Evolutionary conservation across 2,329 filamentous ascomycete species (phyloP), one percentile per base, ranked within the genome.

Genomic region (Verticillium nonalfalfae): DNA sequence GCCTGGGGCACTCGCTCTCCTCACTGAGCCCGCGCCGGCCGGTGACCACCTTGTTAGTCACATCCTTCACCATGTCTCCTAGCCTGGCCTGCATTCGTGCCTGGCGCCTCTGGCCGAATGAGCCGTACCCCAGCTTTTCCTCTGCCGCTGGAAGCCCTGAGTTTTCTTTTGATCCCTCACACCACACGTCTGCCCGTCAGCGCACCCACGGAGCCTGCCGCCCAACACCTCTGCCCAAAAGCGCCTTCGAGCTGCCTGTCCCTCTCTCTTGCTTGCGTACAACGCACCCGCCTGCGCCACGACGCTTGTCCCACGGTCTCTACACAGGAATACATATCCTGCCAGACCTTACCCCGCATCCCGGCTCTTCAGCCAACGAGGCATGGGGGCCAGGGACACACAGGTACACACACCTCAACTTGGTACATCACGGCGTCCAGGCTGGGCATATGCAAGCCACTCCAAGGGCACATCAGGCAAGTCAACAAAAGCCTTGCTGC

Each of bases 401-500:
- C 26, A 26, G 3, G 4, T 4, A 26, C 26, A 26, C 26, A 50
- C 45, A 34, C 57, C 57, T 58, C 34, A 36, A 31, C 45, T 33
- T 15, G 55, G 33, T 21, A 57, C 35, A 57, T 34, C 57, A 18
- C 50, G 26, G 34, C 40, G 57, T 38, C 26, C 38, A 50, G 57
- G 26, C 57, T 45, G 38, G 57, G 57, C 57, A 45, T 33, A 50
- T 58, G 57, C 57, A 58, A 58, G 57, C 57, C 57, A 50, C 57
- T 50, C 18, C 38, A 31, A 35, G 45, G 39, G 50, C 57, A 50
- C 57, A 26, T 58, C 38, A 39, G 38, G 14, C 55, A 33, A 36
- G 38, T 50, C 57, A 36, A 50, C 13, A 26, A 58, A 50, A 40
- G 38, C 13, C 7, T 50, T 50, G 18, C 45, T 50, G 45, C 45